Evolutionary conservation across 768 basidiomycete genomes (phyloP).

Genomic region (Hypsizygus marmoreus): DNA sequence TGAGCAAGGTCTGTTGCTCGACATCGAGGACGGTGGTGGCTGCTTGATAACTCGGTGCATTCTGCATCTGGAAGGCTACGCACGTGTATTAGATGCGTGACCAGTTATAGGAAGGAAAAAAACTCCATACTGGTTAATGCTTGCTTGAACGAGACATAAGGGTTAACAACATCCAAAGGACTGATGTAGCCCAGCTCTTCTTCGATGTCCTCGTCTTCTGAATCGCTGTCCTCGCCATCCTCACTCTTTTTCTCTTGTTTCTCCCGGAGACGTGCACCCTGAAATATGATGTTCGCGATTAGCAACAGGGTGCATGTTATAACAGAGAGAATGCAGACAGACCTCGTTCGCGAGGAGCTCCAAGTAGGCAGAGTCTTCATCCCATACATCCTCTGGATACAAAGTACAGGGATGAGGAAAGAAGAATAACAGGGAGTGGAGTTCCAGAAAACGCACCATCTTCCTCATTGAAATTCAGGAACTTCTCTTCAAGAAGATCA

Average conservation of each 20-base stretch:
- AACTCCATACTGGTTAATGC: conserved; percentile 67
- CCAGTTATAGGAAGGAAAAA: background rate
- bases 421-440: background rate
- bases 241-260: conserved; percentile 55
- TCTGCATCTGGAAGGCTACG: conserved; percentile 76
- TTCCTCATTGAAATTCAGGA: conserved; percentile 67
- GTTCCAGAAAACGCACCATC: conserved; percentile 51
- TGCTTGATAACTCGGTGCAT: conserved; percentile 64
- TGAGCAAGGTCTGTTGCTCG: conserved; percentile 78
- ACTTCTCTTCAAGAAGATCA: conserved; percentile 53
- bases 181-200: conserved; percentile 89
- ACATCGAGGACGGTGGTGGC: conserved; percentile 71
- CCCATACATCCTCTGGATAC: conserved; percentile 79
- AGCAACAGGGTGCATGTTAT: background rate
- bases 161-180: conserved; percentile 77
- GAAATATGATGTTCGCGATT: conserved; percentile 5
- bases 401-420: conserved; percentile 2
- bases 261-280: conserved; percentile 77
- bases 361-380: conserved; percentile 85
- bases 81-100: conserved; percentile 8
- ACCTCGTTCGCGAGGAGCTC: conserved; percentile 87
- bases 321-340: conserved; percentile 19
- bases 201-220: conserved; percentile 62
- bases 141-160: conserved; percentile 76
- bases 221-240: conserved; percentile 54